These are phyloP conservation scores for Quercus alba DNA, from an alignment of 306 rosid genomes.

Conservation along the genomic window DNA sequence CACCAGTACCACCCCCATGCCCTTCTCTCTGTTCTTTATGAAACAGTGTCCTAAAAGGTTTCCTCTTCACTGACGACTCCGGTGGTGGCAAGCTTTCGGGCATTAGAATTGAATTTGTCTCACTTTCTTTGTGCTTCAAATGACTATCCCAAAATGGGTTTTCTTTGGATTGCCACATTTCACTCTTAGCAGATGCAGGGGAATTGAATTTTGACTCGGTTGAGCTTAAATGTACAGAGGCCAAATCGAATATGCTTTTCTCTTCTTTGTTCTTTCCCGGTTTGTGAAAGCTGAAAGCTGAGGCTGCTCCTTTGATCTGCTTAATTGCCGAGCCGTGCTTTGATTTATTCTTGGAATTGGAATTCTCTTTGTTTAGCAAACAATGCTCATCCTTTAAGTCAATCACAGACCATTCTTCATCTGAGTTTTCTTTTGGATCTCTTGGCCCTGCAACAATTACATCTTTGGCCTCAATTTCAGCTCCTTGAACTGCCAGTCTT, in stretches of 20 bases:
- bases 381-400: conserved; percentile 75
- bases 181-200: conserved; percentile 9
- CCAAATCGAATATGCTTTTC: conserved; percentile 61
- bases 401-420: conserved; percentile 83
- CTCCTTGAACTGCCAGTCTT: conserved; percentile 77
- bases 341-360: conserved; percentile 45
- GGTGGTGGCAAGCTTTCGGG: conserved; percentile 50
- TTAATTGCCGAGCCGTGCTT: conserved; percentile 59
- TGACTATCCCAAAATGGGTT: conserved; percentile 38
- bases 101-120: conserved; percentile 51
- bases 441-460: conserved; percentile 44
- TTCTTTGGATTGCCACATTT: conserved; percentile 25
- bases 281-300: conserved; percentile 66
- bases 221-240: conserved; percentile 16
- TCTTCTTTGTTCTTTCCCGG: conserved; percentile 49
- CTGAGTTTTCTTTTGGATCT: conserved; percentile 44
- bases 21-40: conserved; percentile 59
- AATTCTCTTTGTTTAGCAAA: conserved; percentile 42
- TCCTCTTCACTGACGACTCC: conserved; percentile 48
- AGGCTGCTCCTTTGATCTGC: conserved; percentile 79
- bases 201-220: conserved; percentile 16
- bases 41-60: conserved; percentile 69
- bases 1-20: conserved; percentile 15
- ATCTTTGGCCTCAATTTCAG: conserved; percentile 70
- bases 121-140: conserved; percentile 30